phyloP scores from a whole-genome alignment of 2,329 filamentous ascomycete genomes.

The Phialemoniopsis sp. region DNA sequence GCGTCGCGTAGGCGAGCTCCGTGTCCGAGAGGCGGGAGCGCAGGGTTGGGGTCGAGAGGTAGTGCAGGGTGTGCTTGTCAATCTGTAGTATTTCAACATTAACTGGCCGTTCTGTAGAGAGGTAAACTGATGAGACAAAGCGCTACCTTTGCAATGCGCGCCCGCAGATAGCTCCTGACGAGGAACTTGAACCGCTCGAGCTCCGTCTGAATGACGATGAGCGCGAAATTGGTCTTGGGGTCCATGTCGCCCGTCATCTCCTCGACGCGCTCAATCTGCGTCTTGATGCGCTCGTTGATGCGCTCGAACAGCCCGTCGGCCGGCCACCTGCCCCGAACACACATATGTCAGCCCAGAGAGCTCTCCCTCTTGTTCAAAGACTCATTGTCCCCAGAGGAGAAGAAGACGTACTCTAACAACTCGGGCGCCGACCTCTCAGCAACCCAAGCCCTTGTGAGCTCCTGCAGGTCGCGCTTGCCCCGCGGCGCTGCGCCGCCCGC shows the following conservation, averaged over 20 bases:
- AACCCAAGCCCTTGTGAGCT: slow-evolving; percentile 87
- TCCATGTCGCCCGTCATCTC: slow-evolving; percentile 78
- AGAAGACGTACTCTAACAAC: slow-evolving; percentile 64
- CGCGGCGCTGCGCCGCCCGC: slow-evolving; percentile 47
- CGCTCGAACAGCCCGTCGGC: slow-evolving; percentile 75
- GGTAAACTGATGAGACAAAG: no score
- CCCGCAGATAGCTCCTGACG: slow-evolving; percentile 75
- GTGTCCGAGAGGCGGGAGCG: slow-evolving; percentile 65
- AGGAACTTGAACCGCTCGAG: slow-evolving; percentile 92
- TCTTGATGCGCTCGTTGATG: slow-evolving; percentile 59
- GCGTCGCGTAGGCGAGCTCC: slow-evolving; percentile 77
- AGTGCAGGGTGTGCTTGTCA: slow-evolving; percentile 71
- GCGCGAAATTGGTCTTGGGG: slow-evolving; percentile 83
- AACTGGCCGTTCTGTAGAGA: no score
- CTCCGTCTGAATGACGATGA: slow-evolving; percentile 96
- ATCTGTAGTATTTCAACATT: slow-evolving; percentile 51
- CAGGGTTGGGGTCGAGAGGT: slow-evolving; percentile 54
- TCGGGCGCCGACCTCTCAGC: slow-evolving; percentile 88
- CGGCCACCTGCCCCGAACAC: slow-evolving; percentile 46
- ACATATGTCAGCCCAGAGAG: neutral
- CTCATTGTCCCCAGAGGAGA: neutral
- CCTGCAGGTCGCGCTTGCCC: slow-evolving; percentile 74
- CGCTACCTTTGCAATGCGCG: slow-evolving; percentile 83
- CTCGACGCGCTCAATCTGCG: slow-evolving; percentile 31
- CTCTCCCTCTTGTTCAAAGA: neutral